Conservation (phyloP, 2,329 filamentous ascomycete genomes). For the Coniochaeta ligniaria region DNA sequence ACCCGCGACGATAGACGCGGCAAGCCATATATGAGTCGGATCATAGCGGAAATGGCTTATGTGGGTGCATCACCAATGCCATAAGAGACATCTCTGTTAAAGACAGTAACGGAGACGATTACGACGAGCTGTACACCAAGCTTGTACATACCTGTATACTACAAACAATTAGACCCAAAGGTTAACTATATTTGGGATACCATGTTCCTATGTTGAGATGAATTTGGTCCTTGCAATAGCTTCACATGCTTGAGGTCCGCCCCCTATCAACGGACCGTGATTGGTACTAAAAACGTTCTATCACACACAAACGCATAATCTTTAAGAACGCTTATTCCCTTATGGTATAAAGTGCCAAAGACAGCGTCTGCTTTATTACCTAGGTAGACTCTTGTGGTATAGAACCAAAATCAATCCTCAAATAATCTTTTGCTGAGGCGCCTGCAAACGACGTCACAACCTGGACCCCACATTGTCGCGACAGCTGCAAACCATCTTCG, state of each 20-base stretch:
- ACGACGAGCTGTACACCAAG: background rate
- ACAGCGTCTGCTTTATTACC: no score
- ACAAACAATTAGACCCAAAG: background rate
- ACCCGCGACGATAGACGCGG: background rate
- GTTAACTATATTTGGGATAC: background rate
- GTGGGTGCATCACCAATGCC: no score
- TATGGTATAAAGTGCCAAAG: background rate
- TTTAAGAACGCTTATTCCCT: no score
- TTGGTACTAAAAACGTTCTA: no score
- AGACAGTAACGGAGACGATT: no score
- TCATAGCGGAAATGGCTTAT: background rate
- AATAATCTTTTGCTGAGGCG: conserved; percentile 19
- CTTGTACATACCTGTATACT: conserved; percentile 1
- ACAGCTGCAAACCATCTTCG: conserved; percentile 1
- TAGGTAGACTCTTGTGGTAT: no score
- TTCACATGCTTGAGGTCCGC: no score
- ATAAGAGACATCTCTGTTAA: no score
- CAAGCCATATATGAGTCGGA: background rate
- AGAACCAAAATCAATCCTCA: no score
- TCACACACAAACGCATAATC: no score
- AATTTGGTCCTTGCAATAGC: no score
- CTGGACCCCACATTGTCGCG: conserved; percentile 10
- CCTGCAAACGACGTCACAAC: conserved; percentile 17
- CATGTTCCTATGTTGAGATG: background rate
- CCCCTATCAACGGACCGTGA: no score